A percentile compares a stretch with the other conserved stretches of the same genome.
Evolutionary conservation across 1,139 yeast species (phyloP).

Genomic region (Candida pseudoviswanathii): DNA sequence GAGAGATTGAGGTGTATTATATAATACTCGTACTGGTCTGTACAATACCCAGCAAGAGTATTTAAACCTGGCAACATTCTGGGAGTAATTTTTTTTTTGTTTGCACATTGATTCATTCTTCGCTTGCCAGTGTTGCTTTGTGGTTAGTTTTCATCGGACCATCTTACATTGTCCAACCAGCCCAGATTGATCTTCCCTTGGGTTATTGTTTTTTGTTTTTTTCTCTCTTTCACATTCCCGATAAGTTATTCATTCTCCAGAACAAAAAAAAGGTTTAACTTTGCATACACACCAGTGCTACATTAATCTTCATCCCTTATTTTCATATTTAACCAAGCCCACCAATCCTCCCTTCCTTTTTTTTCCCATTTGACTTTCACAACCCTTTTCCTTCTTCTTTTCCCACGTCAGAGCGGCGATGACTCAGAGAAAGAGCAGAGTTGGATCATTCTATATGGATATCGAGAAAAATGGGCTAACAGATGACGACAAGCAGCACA

Average conservation of each 20-base stretch:
- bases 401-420: background rate
- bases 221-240: background rate
- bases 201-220: background rate
- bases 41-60: too few species aligned
- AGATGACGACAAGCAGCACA: conserved; percentile 5
- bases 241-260: background rate
- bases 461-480: conserved; percentile 16
- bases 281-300: background rate
- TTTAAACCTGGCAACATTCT: too few species aligned
- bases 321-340: background rate
- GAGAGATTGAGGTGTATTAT: background rate
- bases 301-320: background rate
- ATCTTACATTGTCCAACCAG: too few species aligned
- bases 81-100: background rate
- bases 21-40: background rate
- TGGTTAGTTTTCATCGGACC: too few species aligned
- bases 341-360: background rate
- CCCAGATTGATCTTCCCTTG: background rate
- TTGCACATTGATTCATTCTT: background rate
- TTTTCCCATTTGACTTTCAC: background rate
- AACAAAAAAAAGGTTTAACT: background rate
- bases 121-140: background rate
- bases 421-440: conserved; percentile 12
- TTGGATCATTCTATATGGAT: conserved; percentile 20
- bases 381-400: background rate